Evolutionary conservation across 2,329 filamentous ascomycete genomes (phyloP), one percentile per base, ranked within the genome.

Genomic region (Fusarium musae): DNA sequence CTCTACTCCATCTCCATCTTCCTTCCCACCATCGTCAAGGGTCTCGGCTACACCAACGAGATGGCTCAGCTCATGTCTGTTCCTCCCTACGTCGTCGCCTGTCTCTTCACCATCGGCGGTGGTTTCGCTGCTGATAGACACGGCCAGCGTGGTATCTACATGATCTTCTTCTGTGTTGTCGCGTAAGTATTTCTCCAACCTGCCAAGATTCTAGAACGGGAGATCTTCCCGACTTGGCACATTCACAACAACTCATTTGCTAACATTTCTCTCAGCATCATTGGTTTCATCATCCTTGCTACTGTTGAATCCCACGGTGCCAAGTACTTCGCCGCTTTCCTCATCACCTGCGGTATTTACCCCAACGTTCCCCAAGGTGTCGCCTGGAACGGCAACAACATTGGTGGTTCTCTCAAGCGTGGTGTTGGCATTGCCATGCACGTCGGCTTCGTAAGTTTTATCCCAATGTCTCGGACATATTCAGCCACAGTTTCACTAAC

Each of bases 361-460:
- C 85, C 87, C 39, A 87, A 88, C 69, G 86, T 89, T 6, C 87
- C 88, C 11, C 84, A 88, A 37, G 86, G 85, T 46, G 83, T 89
- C 61, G 87, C 88, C 34, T 90, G 88, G 88, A 89, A 89, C 63
- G 85, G 85, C n/a, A 88, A 87, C 78, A 90, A 90, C 73, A 87
- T 90, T 54, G 86, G 86, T 5, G 87, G 87, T 9, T 85, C 85
- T 40, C 79, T 87, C 64, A 89, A 89, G 82, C 83, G 87, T 59
- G 86, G 84, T 47, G 87, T 87, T 15, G 87, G 87, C 21, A 88
- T 89, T 58, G 87, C 87, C 36, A 87, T 89, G 84, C 86, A 88
- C 71, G 84, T 88, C 43, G 87, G 86, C 66, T 83, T 80, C 54
- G 79, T 80, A 73, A 78, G 79, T 78, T 43, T 39, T 57, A n/a